Evolutionary conservation across 257 asterid genomes (phyloP).

Genomic region (Plectranthus barbatus): DNA sequence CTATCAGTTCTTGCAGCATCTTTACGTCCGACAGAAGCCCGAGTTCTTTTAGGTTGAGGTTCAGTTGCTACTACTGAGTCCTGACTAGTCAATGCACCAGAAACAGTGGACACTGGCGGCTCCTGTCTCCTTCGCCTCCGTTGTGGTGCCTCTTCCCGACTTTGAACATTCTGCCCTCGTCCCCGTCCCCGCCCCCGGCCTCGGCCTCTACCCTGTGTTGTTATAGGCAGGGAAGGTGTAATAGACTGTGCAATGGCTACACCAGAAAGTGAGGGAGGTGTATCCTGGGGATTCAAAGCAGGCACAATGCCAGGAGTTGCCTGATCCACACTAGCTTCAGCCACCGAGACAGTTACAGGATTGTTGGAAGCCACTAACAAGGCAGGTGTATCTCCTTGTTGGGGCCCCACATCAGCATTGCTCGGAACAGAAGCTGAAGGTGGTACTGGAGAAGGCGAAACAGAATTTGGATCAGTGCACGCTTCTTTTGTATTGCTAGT

Average conservation of each 20-base stretch:
- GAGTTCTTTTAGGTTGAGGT: conserved; percentile 55
- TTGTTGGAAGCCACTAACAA: conserved; percentile 21
- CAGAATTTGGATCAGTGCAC: conserved; percentile 20
- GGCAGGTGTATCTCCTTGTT: conserved; percentile 18
- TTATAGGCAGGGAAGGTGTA: conserved; percentile 28
- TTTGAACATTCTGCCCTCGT: conserved; percentile 43
- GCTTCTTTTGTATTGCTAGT: conserved; percentile 23
- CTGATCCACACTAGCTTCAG: conserved; percentile 24
- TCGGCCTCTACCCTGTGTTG: conserved; percentile 54
- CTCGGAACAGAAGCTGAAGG: conserved; percentile 28
- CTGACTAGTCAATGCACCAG: conserved; percentile 39
- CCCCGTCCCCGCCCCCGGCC: conserved; percentile 41
- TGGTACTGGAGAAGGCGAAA: conserved; percentile 20
- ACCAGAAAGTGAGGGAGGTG: conserved; percentile 26
- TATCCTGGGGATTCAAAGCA: conserved; percentile 27
- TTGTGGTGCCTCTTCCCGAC: conserved; percentile 48
- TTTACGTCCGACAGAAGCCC: conserved; percentile 53
- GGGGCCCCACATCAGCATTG: conserved; percentile 22
- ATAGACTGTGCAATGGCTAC: conserved; percentile 24
- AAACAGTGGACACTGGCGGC: conserved; percentile 25
- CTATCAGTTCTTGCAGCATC: conserved; percentile 34
- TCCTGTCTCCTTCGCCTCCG: conserved; percentile 72
- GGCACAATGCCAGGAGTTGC: conserved; percentile 28
- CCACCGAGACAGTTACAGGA: conserved; percentile 24
- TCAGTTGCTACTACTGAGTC: conserved; percentile 35